Conservation (phyloP, 1,284 basidiomycete genomes). For the Ustilago lituana region DNA sequence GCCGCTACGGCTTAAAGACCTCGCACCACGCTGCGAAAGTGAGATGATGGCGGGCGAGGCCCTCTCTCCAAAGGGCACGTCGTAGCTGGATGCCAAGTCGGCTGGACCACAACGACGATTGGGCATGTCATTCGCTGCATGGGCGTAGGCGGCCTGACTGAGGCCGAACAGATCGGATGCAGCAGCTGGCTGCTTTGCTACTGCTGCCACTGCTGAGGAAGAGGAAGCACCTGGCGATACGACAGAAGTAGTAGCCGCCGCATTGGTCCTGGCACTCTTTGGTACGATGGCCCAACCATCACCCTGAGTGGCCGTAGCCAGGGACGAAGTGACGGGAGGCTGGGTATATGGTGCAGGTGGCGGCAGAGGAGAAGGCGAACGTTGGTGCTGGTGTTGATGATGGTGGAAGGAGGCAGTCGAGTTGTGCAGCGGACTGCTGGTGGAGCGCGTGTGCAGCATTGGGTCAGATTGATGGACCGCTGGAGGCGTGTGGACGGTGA, state of each 20-base stretch:
- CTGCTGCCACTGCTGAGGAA: constrained; percentile 10
- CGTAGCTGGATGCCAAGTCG: constrained; percentile 24
- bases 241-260: neutral
- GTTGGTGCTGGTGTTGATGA: constrained; percentile 6
- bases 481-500: constrained; percentile 36
- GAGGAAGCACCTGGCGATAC: neutral
- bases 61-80: constrained; percentile 45
- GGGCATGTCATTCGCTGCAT: constrained; percentile 24
- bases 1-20: constrained; percentile 26
- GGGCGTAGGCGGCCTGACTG: constrained; percentile 23
- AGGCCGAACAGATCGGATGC: constrained; percentile 14
- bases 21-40: constrained; percentile 30
- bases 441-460: constrained; percentile 33
- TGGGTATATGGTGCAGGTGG: constrained; percentile 34
- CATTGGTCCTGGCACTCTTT: constrained; percentile 12
- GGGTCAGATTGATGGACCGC: constrained; percentile 29
- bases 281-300: constrained; percentile 43
- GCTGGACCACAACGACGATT: constrained; percentile 35
- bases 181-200: constrained; percentile 7
- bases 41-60: constrained; percentile 48
- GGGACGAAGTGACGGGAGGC: constrained; percentile 25
- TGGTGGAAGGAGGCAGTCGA: constrained; percentile 12
- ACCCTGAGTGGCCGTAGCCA: constrained; percentile 29
- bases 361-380: constrained; percentile 20
- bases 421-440: constrained; percentile 27